These are phyloP conservation scores for Petunia axillaris DNA, from an alignment of 257 asterid species.

Conservation along the genomic window DNA sequence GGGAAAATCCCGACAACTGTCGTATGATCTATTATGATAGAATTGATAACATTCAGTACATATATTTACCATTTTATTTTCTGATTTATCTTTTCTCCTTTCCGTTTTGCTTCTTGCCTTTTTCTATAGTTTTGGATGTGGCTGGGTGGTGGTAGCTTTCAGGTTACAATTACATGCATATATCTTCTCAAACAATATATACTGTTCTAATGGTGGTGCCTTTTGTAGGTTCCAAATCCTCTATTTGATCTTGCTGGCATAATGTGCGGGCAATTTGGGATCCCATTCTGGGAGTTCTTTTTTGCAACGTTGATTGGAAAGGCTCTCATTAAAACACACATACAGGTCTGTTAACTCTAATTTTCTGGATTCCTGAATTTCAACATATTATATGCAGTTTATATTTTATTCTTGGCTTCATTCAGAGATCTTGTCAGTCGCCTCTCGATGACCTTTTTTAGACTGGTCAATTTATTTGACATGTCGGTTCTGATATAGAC, in stretches of 20 bases:
- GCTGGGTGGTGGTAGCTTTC: not conserved
- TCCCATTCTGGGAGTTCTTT: conserved; percentile 91
- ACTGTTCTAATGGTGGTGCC: not conserved
- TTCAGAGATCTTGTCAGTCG: conserved; percentile 3
- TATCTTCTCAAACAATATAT: not conserved
- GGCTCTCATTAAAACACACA: conserved; percentile 90
- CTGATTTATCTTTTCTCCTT: not conserved
- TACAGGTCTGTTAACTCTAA: conserved; percentile 57
- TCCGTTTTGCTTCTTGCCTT: not conserved
- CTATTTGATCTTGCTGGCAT: conserved; percentile 97
- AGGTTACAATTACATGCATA: not conserved
- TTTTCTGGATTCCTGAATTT: not conserved
- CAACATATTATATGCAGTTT: conserved; percentile 10
- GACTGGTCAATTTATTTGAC: not conserved
- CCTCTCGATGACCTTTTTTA: not conserved
- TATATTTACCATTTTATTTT: not conserved
- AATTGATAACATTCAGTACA: not conserved
- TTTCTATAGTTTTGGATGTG: not conserved
- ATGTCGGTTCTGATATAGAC: not conserved
- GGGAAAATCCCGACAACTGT: not conserved
- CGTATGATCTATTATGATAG: not conserved
- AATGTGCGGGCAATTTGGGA: conserved; percentile 95
- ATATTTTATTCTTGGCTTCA: not conserved
- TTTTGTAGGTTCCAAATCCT: conserved; percentile 85
- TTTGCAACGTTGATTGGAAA: conserved; percentile 86